Base-by-base conservation (phyloP, 2,329 filamentous ascomycete genomes). In the Metarhizium humberi region DNA sequence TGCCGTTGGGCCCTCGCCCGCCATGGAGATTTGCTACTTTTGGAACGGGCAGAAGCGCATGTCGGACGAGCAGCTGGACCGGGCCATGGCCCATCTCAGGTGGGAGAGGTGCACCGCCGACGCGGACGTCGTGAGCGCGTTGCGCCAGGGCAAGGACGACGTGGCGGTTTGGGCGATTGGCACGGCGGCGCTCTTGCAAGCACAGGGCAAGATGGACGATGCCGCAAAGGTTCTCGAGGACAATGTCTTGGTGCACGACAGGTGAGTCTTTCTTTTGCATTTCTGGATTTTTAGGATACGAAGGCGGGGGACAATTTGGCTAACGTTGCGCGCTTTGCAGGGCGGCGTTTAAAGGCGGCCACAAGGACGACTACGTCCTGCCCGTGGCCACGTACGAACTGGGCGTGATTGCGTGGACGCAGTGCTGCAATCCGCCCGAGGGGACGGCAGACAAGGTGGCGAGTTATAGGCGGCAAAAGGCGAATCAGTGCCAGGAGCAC, bases 21-120 rank as follows among this genome's bases (percentile, higher is more conserved):
- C 90, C 0, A 82, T 91, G 64, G 94, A 97, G 73, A 95, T 97
- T 87, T 85, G 88, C 13, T 95, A 92, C 68, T 84, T 97, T 63
- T 97, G 92, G 92, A 92, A 90, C 65, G 92, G 92, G 0, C 84
- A 83, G 62, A 92, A 89, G 70, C 84, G 90, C 54, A 95, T 96
- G 89, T 75, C 80, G 2, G 63, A 72, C 1, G 72, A 73, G 0
- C 81, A 92, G 57, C 74, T 96, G 14, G 75, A 86, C 50, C 72
- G 76, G 46, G 88, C 84, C 0, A 67, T 90, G 42, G 71, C 67
- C 1, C 78, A 79, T n/a, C 71, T 96, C 11, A 74, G 76, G 0
- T 95, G 81, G 81, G 72, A 75, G 25, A 69, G 90, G 72, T 85
- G 82, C 50, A 82, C 81, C 0, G 74, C 72, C 6, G 59, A 68